These are phyloP conservation scores for Petunia hybrid DNA, from an alignment of 305 asterid species.

Conservation along the genomic window DNA sequence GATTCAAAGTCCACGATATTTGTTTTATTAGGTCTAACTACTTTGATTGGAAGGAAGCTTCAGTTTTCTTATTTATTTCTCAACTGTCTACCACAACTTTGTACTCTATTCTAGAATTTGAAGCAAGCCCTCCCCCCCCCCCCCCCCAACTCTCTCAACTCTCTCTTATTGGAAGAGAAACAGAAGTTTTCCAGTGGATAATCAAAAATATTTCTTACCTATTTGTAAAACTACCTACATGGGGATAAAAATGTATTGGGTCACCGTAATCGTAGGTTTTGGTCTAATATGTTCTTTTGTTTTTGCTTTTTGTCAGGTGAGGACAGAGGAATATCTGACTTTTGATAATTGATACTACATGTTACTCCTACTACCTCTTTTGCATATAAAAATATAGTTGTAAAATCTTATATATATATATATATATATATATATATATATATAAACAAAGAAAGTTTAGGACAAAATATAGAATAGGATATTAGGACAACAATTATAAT, in stretches of 20 bases:
- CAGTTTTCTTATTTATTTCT: neutral
- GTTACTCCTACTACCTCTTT: too few species aligned
- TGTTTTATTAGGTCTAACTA: slow-evolving; percentile 8
- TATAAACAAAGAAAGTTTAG: too few species aligned
- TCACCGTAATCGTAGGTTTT: too few species aligned
- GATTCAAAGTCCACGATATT: slow-evolving; percentile 13
- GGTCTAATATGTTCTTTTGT: too few species aligned
- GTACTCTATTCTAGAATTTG: neutral
- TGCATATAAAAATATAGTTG: too few species aligned
- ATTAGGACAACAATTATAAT: too few species aligned
- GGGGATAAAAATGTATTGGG: neutral
- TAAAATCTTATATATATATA: too few species aligned
- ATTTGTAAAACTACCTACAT: neutral
- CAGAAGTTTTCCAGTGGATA: neutral
- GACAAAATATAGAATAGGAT: too few species aligned
- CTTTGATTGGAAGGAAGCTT: slow-evolving; percentile 28
- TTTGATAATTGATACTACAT: too few species aligned
- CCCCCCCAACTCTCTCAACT: neutral
- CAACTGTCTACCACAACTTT: neutral
- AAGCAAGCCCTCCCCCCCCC: neutral
- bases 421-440: too few species aligned
- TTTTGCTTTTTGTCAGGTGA: too few species aligned
- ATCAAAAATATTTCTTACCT: neutral
- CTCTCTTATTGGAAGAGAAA: neutral
- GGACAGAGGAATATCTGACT: too few species aligned